Evolutionary conservation across 352 stramenopile genomes (phyloP).

Genomic region (Pythium angustatum): DNA sequence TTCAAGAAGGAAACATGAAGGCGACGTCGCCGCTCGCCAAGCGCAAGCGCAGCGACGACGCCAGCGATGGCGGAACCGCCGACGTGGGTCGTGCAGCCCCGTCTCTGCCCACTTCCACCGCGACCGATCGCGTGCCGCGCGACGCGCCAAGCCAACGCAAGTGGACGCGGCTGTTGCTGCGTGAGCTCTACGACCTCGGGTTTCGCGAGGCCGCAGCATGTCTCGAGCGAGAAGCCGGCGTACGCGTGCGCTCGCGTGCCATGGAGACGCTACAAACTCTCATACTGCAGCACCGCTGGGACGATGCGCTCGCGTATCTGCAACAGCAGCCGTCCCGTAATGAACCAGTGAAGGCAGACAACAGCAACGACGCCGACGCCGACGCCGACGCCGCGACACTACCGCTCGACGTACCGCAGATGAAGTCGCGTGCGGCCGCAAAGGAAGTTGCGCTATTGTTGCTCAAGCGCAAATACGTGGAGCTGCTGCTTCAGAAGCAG

Average conservation of each 20-base stretch:
- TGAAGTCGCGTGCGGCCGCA: constrained; percentile 46
- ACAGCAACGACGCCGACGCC: not conserved
- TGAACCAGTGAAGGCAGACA: not conserved
- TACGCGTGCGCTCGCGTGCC: constrained; percentile 52
- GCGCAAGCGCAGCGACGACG: constrained; percentile 27
- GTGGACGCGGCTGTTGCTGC: constrained; percentile 70
- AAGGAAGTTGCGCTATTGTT: constrained; percentile 52
- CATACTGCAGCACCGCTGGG: constrained; percentile 48
- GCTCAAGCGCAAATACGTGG: constrained; percentile 70
- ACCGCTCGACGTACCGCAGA: constrained; percentile 22
- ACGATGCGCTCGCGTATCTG: constrained; percentile 52
- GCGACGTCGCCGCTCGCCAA: constrained; percentile 17
- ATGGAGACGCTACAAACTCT: constrained; percentile 57
- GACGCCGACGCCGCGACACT: not conserved
- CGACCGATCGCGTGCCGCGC: constrained; percentile 13
- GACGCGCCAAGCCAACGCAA: constrained; percentile 40
- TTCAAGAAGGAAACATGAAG: constrained; percentile 19
- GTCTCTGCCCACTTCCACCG: not conserved
- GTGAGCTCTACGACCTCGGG: constrained; percentile 76
- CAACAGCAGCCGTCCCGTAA: constrained; percentile 4
- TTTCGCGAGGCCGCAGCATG: constrained; percentile 39
- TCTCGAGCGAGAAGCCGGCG: constrained; percentile 58
- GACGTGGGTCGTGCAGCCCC: too few species aligned
- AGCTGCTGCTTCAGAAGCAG: constrained; percentile 44
- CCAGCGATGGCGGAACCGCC: not conserved